Conservation (phyloP, 495 filamentous ascomycete species). For the Clohesyomyces aquaticus region DNA sequence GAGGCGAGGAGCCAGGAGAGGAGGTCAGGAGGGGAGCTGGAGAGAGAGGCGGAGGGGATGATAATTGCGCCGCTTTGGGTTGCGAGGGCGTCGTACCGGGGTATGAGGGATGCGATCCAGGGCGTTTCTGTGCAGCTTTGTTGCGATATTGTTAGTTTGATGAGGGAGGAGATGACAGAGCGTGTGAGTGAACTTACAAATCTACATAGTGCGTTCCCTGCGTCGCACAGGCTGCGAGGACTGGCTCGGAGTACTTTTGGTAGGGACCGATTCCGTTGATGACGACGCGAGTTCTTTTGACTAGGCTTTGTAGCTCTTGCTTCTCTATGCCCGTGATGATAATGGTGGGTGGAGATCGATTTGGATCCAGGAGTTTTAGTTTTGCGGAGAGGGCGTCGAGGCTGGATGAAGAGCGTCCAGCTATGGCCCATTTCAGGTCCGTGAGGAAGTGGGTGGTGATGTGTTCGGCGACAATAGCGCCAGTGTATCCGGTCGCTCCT, state of each 20-base stretch:
- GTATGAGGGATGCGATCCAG: slow-evolving; percentile 77
- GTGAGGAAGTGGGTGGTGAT: slow-evolving; percentile 72
- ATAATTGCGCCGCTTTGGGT: slow-evolving; percentile 78
- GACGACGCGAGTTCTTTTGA: slow-evolving; percentile 69
- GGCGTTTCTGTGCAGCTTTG: slow-evolving; percentile 81
- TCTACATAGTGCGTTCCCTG: slow-evolving; percentile 87
- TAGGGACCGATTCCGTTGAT: slow-evolving; percentile 85
- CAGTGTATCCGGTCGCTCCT: slow-evolving; percentile 85
- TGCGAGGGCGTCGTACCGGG: slow-evolving; percentile 77
- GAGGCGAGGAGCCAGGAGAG: slow-evolving; percentile 70
- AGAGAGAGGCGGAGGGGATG: slow-evolving; percentile 62
- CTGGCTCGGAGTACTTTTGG: slow-evolving; percentile 68
- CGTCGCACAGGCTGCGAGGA: slow-evolving; percentile 78
- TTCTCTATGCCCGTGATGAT: slow-evolving; percentile 58
- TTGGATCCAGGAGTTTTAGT: slow-evolving; percentile 64
- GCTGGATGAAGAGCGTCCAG: slow-evolving; percentile 72
- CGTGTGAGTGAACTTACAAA: slow-evolving; percentile 42
- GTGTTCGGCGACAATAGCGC: slow-evolving; percentile 70
- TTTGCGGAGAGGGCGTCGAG: slow-evolving; percentile 64
- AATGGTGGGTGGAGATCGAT: slow-evolving; percentile 67
- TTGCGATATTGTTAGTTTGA: slow-evolving; percentile 71
- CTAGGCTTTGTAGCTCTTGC: slow-evolving; percentile 61
- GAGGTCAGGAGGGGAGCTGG: slow-evolving; percentile 74
- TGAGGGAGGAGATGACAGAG: slow-evolving; percentile 4
- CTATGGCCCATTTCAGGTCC: slow-evolving; percentile 79